Evolutionary conservation across 345 rosid genomes (phyloP).

Genomic region (Citrus trifoliata): DNA sequence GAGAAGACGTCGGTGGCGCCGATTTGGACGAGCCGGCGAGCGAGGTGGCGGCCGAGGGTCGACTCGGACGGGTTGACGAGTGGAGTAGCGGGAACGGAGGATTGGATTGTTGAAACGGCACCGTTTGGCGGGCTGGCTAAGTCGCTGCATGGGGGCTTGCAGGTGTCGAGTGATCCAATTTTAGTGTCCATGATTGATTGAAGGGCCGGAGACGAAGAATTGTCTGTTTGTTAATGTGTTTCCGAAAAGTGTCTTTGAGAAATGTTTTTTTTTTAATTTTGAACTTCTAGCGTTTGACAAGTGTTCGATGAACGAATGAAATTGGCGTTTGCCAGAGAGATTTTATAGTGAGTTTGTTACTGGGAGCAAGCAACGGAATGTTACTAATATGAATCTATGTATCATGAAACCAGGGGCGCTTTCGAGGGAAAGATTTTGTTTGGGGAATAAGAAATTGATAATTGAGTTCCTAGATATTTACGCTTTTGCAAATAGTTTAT

Average conservation of each 20-base stretch:
- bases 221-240: not conserved
- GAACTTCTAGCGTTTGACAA: not conserved
- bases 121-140: conserved; percentile 37
- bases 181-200: conserved; percentile 43
- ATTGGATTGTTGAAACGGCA: conserved; percentile 34
- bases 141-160: conserved; percentile 37
- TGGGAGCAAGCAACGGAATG: accelerated
- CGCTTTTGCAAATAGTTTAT: no score
- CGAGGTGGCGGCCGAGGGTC: conserved; percentile 62
- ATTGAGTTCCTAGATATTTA: no score
- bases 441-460: no score
- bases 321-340: not conserved
- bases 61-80: conserved; percentile 37
- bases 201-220: not conserved
- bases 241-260: not conserved
- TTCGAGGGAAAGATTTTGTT: no score
- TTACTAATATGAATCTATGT: not conserved
- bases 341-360: not conserved
- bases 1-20: conserved; percentile 56
- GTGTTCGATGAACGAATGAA: not conserved
- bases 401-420: conserved; percentile 4
- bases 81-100: conserved; percentile 20
- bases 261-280: no score
- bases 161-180: conserved; percentile 45
- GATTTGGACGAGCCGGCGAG: conserved; percentile 61